A percentile compares a stretch with the other conserved stretches of the same genome.
Evolutionary conservation across 768 basidiomycete species (phyloP).

Genomic region (Daedaleopsis nitida): DNA sequence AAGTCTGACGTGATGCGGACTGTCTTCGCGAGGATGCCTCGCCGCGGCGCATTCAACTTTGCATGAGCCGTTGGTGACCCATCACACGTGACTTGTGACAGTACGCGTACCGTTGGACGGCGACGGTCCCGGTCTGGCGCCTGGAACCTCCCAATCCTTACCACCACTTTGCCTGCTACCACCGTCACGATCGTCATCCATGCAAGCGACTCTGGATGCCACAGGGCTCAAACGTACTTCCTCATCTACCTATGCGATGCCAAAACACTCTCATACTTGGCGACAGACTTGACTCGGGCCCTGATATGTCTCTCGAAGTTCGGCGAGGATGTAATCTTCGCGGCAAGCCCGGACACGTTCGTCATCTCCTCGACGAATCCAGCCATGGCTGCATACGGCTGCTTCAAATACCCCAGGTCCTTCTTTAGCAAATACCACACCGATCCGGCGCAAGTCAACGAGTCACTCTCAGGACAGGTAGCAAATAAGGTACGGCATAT

Average conservation of each 20-base stretch:
- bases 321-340: slow-evolving; percentile 77
- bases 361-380: slow-evolving; percentile 77
- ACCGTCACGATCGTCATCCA: slow-evolving; percentile 49
- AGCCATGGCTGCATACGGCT: slow-evolving; percentile 79
- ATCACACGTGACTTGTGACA: too few relatives aligned
- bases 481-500: slow-evolving; percentile 57
- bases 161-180: too few relatives aligned
- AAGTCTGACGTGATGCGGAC: too few relatives aligned
- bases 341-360: slow-evolving; percentile 60
- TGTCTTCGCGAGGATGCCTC: too few relatives aligned
- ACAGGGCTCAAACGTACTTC: slow-evolving; percentile 49
- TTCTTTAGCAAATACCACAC: slow-evolving; percentile 75
- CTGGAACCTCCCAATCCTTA: too few relatives aligned
- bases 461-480: slow-evolving; percentile 64
- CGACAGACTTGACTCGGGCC: slow-evolving; percentile 72
- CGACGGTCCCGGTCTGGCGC: too few relatives aligned
- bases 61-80: too few relatives aligned
- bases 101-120: too few relatives aligned
- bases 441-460: slow-evolving; percentile 27
- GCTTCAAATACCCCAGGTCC: slow-evolving; percentile 65
- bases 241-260: slow-evolving; percentile 1
- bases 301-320: slow-evolving; percentile 78
- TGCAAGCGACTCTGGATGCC: slow-evolving; percentile 72
- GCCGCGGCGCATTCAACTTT: too few relatives aligned
- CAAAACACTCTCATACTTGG: not conserved